phyloP scores from a whole-genome alignment of 108 stramenopile species.

The Pseudonitzschia multistriata region DNA sequence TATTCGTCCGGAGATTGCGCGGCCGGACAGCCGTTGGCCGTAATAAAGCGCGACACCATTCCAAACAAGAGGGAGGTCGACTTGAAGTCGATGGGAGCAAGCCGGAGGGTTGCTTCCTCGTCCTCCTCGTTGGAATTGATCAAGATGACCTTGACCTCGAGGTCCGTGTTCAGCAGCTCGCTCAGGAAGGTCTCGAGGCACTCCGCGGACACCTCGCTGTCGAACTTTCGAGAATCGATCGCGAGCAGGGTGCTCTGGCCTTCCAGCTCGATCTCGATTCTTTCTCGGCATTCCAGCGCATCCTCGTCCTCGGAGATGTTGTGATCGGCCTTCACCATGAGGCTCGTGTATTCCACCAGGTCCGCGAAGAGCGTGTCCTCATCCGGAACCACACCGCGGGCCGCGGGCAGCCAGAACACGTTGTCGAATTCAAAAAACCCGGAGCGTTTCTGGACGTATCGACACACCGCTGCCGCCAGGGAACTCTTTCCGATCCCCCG shows the following conservation, averaged over 20 bases:
- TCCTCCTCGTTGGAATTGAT: constrained; percentile 19
- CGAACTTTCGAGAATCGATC: constrained; percentile 28
- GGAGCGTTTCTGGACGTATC: constrained; percentile 25
- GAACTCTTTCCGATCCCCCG: constrained; percentile 53
- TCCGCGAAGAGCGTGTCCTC: constrained; percentile 36
- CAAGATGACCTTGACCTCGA: constrained; percentile 31
- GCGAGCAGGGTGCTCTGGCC: constrained; percentile 23
- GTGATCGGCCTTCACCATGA: constrained; percentile 23
- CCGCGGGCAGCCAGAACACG: constrained; percentile 34
- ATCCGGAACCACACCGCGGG: constrained; percentile 24
- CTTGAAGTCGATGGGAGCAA: constrained; percentile 34
- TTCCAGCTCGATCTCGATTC: constrained; percentile 34
- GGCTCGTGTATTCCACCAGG: constrained; percentile 18
- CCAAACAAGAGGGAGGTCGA: constrained; percentile 34
- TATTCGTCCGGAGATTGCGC: constrained; percentile 42
- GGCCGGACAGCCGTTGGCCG: constrained; percentile 41
- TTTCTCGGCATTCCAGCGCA: constrained; percentile 30
- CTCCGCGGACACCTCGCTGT: constrained; percentile 18
- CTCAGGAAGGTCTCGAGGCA: constrained; percentile 30
- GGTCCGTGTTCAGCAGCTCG: constrained; percentile 19
- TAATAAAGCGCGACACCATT: constrained; percentile 36
- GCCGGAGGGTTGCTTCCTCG: constrained; percentile 25
- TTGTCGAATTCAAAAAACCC: constrained; percentile 36
- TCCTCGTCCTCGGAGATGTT: constrained; percentile 31
- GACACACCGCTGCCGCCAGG: constrained; percentile 27